A percentile compares a stretch with the other conserved stretches of the same genome.
phyloP scores from a whole-genome alignment of 495 filamentous ascomycete species.

The Penicillium coffeae region DNA sequence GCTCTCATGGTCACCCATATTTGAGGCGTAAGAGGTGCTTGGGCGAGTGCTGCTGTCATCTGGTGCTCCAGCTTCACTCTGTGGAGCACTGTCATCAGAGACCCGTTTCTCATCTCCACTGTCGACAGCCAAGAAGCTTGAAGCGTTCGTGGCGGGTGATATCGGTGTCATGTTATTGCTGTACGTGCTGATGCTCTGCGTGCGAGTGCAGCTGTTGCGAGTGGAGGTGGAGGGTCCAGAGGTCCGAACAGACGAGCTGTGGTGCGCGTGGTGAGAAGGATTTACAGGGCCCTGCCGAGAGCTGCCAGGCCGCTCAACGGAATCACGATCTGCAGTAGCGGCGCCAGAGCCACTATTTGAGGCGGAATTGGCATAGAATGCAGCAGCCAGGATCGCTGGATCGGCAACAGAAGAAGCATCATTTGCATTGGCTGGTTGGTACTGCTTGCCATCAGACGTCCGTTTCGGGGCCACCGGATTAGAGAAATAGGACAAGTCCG shows the following conservation, averaged over 20 bases:
- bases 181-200: constrained; percentile 41
- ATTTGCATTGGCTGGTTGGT: constrained; percentile 16
- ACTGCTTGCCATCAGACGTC: constrained; percentile 13
- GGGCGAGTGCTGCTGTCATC: constrained; percentile 29
- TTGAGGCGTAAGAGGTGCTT: constrained; percentile 26
- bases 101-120: constrained; percentile 44
- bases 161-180: constrained; percentile 44
- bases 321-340: constrained; percentile 14
- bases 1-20: constrained; percentile 15
- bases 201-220: constrained; percentile 42
- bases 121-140: constrained; percentile 48
- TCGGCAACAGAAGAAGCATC: constrained; percentile 15
- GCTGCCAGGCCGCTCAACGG: constrained; percentile 28
- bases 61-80: constrained; percentile 25
- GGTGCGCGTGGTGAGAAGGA: constrained; percentile 34
- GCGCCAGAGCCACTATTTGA: constrained; percentile 6
- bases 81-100: constrained; percentile 26
- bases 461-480: constrained; percentile 13
- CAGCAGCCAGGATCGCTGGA: constrained; percentile 31
- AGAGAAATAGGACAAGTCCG: constrained; percentile 29
- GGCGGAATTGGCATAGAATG: constrained; percentile 27
- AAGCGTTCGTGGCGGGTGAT: constrained; percentile 50
- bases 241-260: constrained; percentile 34
- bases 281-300: constrained; percentile 23
- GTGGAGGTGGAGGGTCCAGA: constrained; percentile 37